A percentile compares a stretch with the other conserved stretches of the same genome.
Conservation (phyloP, 202 grass and related monocot species). For the Zoysia matrella region DNA sequence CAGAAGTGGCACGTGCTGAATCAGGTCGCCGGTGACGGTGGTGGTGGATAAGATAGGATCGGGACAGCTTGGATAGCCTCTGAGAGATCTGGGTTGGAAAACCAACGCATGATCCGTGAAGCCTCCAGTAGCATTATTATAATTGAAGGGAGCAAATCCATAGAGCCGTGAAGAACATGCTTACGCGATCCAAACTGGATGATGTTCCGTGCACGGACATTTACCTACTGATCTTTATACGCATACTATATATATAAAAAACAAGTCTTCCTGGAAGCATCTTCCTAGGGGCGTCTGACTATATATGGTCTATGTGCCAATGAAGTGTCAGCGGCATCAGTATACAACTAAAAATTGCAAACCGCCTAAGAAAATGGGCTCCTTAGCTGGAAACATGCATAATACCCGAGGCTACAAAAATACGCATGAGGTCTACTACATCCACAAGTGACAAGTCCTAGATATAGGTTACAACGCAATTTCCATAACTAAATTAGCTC, state of each 20-base stretch:
- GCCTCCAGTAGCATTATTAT: neutral
- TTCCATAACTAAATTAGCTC: neutral
- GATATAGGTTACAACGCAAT: neutral
- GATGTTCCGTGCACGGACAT: slow-evolving; percentile 21
- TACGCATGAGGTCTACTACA: neutral
- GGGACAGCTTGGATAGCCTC: neutral
- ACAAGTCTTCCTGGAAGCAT: slow-evolving; percentile 13
- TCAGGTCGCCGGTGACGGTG: slow-evolving; percentile 13
- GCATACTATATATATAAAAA: neutral
- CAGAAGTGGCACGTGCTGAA: slow-evolving; percentile 13
- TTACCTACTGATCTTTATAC: neutral
- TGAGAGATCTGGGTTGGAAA: neutral
- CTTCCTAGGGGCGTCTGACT: slow-evolving; percentile 7
- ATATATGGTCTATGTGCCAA: neutral
- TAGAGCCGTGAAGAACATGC: neutral
- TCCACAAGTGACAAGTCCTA: neutral
- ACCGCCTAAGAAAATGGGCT: neutral
- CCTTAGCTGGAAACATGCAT: slow-evolving; percentile 16
- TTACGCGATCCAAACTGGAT: slow-evolving; percentile 23
- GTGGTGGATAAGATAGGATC: slow-evolving; percentile 16
- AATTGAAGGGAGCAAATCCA: neutral
- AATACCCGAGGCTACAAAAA: neutral
- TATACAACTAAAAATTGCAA: neutral
- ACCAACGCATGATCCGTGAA: slow-evolving; percentile 22
- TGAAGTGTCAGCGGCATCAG: neutral